phyloP scores from a whole-genome alignment of 2,329 filamentous ascomycete species.

The Exophiala sp. region DNA sequence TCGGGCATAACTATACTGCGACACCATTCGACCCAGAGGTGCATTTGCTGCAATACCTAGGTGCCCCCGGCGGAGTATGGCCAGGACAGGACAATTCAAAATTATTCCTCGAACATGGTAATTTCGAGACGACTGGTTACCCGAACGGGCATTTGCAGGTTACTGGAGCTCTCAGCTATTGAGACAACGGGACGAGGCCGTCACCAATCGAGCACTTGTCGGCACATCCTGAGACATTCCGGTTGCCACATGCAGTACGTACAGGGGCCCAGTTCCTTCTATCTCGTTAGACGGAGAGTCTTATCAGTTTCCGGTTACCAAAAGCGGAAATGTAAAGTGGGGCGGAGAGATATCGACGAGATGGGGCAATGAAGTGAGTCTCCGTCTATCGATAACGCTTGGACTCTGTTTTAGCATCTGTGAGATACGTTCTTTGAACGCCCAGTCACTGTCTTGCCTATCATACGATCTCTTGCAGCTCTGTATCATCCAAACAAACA shows the following conservation, averaged over 20 bases:
- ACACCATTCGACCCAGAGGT: neutral
- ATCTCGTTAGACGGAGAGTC: neutral
- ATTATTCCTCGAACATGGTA: neutral
- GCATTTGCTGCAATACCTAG: neutral
- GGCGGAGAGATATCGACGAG: neutral
- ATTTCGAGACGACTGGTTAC: neutral
- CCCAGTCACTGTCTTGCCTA: neutral
- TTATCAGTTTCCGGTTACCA: slow-evolving; percentile 2
- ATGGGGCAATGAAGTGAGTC: neutral
- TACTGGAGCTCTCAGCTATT: neutral
- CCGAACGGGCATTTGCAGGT: neutral
- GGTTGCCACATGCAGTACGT: neutral
- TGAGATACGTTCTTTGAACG: too few species aligned
- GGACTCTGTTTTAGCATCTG: too few species aligned
- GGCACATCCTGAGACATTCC: neutral
- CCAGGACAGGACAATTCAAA: neutral
- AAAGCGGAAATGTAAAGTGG: neutral
- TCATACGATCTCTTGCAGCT: neutral
- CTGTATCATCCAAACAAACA: neutral
- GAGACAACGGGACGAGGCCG: neutral
- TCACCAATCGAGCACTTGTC: neutral
- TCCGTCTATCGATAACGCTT: too few species aligned
- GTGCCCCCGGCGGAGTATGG: neutral
- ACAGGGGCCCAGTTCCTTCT: neutral
- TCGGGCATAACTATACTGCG: neutral